Percentiles rank a stretch among this genome's conserved stretches.
Evolutionary conservation across 1,284 basidiomycete species (phyloP).

Genomic region (Volvariella surrecta): DNA sequence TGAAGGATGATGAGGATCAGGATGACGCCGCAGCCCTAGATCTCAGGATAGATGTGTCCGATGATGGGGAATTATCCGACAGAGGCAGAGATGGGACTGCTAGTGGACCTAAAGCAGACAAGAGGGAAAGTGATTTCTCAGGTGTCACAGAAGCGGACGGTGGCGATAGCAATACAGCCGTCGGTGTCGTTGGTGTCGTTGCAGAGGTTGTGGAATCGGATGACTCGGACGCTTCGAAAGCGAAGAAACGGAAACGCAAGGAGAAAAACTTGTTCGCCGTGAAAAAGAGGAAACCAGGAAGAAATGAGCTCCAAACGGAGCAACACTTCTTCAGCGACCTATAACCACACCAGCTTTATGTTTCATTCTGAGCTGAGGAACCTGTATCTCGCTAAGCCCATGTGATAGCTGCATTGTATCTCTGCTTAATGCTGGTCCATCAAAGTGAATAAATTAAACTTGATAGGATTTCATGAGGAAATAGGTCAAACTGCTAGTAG

Average conservation of each 20-base stretch:
- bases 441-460: no score
- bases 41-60: slow-evolving; percentile 9
- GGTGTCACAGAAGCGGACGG: slow-evolving; percentile 10
- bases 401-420: no score
- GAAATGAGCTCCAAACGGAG: slow-evolving; percentile 43
- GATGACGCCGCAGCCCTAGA: slow-evolving; percentile 8
- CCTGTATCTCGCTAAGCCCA: no score
- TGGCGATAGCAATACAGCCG: not conserved
- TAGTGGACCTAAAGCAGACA: slow-evolving; percentile 13
- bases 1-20: slow-evolving; percentile 17
- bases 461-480: no score
- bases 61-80: slow-evolving; percentile 15
- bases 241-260: slow-evolving; percentile 50
- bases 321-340: slow-evolving; percentile 58
- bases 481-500: no score
- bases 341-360: slow-evolving; percentile 18
- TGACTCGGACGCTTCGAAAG: slow-evolving; percentile 25
- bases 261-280: slow-evolving; percentile 40
- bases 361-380: not conserved
- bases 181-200: no score
- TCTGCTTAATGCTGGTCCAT: no score
- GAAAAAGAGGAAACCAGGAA: slow-evolving; percentile 47
- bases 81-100: slow-evolving; percentile 12
- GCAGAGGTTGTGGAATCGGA: slow-evolving; percentile 19
- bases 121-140: slow-evolving; percentile 14